Percentiles rank a stretch among this genome's conserved stretches.
Conservation (phyloP, 176 grass and related monocot genomes). For the Oropetium thomaeum region DNA sequence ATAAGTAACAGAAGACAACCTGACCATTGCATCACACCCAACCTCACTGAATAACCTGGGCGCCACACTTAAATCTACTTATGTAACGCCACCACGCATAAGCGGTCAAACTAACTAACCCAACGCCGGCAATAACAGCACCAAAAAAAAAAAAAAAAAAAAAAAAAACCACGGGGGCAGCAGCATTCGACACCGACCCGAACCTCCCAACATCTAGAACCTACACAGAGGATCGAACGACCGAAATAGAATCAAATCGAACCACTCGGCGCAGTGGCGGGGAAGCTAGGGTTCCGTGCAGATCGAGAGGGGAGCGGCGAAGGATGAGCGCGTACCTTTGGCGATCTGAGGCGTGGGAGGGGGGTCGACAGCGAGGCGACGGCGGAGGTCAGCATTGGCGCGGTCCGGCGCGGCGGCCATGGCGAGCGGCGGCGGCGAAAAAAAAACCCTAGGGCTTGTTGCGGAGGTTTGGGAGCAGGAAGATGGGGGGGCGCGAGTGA, state of each 20-base stretch:
- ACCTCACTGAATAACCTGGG: background rate
- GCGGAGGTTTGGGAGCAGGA: constrained; percentile 37
- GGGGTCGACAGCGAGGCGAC: constrained; percentile 60
- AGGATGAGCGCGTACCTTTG: constrained; percentile 54
- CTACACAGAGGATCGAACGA: background rate
- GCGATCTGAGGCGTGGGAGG: constrained; percentile 49
- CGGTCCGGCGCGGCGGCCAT: constrained; percentile 58
- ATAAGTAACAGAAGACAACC: background rate
- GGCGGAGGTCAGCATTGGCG: constrained; percentile 57
- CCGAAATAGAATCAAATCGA: constrained; percentile 8
- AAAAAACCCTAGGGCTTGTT: constrained; percentile 56
- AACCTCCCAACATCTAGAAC: background rate
- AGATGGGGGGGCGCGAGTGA: constrained; percentile 13
- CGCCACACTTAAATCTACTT: background rate
- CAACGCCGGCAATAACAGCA: background rate
- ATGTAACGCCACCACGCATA: background rate
- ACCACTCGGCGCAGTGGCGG: background rate
- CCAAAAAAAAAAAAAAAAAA: no score
- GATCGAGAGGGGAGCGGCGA: constrained; percentile 22
- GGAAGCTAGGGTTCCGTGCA: constrained; percentile 30
- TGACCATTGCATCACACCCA: constrained; percentile 8
- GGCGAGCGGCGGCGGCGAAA: constrained; percentile 47
- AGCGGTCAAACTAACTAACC: background rate
- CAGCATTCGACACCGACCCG: background rate
- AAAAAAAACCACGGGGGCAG: background rate